Percentiles rank a stretch among this genome's conserved stretches.
Evolutionary conservation across 257 asterid genomes (phyloP).

Genomic region (Verbena officinalis): DNA sequence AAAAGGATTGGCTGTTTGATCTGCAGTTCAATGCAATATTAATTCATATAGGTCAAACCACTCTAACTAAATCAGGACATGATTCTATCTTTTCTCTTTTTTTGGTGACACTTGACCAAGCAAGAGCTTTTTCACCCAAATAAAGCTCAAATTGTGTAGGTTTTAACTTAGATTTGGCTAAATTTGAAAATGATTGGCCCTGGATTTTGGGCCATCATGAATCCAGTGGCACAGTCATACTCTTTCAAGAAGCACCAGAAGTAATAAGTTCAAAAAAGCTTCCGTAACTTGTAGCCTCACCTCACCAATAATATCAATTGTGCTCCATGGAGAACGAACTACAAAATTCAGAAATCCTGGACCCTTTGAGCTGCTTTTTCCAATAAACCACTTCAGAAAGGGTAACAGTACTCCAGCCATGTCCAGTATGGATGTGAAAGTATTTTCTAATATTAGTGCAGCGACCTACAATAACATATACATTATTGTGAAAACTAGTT

Average conservation of each 20-base stretch:
- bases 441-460: slow-evolving; percentile 56
- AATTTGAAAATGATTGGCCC: neutral
- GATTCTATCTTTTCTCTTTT: too few species aligned
- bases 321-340: slow-evolving; percentile 97
- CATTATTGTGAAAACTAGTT: too few species aligned
- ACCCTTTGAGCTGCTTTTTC: slow-evolving; percentile 79
- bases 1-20: slow-evolving; percentile 85
- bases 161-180: neutral
- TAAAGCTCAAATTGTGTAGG: neutral
- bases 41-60: neutral
- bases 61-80: neutral
- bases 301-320: slow-evolving; percentile 83
- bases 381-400: slow-evolving; percentile 87
- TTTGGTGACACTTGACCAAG: too few species aligned
- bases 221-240: slow-evolving; percentile 13
- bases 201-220: too few species aligned
- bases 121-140: too few species aligned
- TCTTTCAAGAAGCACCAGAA: slow-evolving; percentile 24
- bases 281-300: too few species aligned
- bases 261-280: too few species aligned
- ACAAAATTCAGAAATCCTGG: slow-evolving; percentile 73
- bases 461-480: too few species aligned
- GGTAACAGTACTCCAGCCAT: slow-evolving; percentile 97
- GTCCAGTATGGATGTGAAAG: slow-evolving; percentile 96
- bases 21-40: slow-evolving; percentile 45